Base-by-base conservation (phyloP, 2,329 filamentous ascomycete species). In the Stagonosporopsis chrysanthemi region DNA sequence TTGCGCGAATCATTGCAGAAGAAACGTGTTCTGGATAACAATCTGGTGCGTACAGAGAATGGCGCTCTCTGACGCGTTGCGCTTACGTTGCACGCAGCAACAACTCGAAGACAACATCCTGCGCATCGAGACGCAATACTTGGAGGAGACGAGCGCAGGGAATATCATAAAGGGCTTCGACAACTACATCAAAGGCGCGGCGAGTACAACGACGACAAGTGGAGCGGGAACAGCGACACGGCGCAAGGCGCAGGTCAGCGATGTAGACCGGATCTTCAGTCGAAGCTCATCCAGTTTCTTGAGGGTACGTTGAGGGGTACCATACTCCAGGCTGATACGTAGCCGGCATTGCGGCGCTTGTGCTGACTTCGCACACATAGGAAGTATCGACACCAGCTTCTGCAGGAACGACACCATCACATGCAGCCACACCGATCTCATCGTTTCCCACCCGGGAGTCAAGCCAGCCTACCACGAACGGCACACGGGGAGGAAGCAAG, bases 161-260 rank as follows among this genome's bases (percentile, higher is more conserved):
- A 99, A 99, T 80, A 98, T 99, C 73, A 94, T 99, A 75, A 92
- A 91, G 45, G 95, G 95, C 22, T 99, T 99, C 77, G 95, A 99
- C 77, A 96, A 92, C 74, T 99, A 98, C 80, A 96, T 97, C 82
- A 99, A 99, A 78, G 93, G 91, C 52, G 71, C 86, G 8, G 85
- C 86, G n/a, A 81, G 83, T 1, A 83, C 87, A 11, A 82, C 86
- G 64, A 82, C 79, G 3, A 72, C 75, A 5, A 68, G 73, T 51
- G 77, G 76, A 26, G 67, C 68, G 42, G 77, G 72, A 53, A 77
- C 70, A 33, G 70, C 65, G 58, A 75, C 89, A 71, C 85, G 88
- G 69, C 86, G 90, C 75, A 82, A 80, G 58, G 79, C 84, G 23
- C 84, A 85, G 5, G 80, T 89, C 45, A 83, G 82, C 59, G 90